Percentiles rank a stretch among this genome's conserved stretches.
Evolutionary conservation across 192 early-diverging fungal species (phyloP).

Genomic region (Coemansia sp.): DNA sequence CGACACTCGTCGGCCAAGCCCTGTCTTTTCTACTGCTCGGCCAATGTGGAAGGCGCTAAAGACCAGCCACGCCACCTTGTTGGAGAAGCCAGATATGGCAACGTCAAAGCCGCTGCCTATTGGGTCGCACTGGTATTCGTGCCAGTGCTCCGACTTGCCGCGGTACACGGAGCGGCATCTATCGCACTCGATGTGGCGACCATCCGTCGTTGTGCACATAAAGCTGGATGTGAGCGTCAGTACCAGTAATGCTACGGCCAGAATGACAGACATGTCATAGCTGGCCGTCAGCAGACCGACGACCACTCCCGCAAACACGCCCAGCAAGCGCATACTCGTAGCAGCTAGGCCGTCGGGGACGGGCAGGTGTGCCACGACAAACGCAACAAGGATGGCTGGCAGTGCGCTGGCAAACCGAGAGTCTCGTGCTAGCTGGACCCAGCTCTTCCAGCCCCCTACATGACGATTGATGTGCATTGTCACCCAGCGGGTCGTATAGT

Average conservation of each 20-base stretch:
- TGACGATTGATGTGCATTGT: neutral
- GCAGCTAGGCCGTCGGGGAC: constrained; percentile 25
- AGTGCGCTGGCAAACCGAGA: constrained; percentile 36
- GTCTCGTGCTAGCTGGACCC: constrained; percentile 13
- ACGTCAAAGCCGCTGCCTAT: constrained; percentile 61
- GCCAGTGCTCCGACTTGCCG: constrained; percentile 30
- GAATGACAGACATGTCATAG: constrained; percentile 57
- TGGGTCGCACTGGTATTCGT: constrained; percentile 58
- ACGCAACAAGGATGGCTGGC: constrained; percentile 27
- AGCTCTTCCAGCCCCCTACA: constrained; percentile 47
- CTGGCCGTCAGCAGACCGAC: constrained; percentile 55
- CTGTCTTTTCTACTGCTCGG: constrained; percentile 60
- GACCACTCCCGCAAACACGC: constrained; percentile 53
- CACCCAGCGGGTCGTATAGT: neutral
- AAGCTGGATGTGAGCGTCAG: constrained; percentile 62
- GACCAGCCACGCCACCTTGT: constrained; percentile 66
- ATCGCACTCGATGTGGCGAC: constrained; percentile 54
- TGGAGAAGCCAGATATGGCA: constrained; percentile 62
- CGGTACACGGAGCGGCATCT: constrained; percentile 46
- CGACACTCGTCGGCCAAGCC: constrained; percentile 65
- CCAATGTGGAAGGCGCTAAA: constrained; percentile 76
- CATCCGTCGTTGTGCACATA: constrained; percentile 57
- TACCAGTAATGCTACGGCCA: constrained; percentile 55
- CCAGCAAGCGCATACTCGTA: constrained; percentile 48
- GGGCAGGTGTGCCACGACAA: constrained; percentile 34